Evolutionary conservation across 2,329 filamentous ascomycete species (phyloP).

Genomic region (Talaromyces sp.): DNA sequence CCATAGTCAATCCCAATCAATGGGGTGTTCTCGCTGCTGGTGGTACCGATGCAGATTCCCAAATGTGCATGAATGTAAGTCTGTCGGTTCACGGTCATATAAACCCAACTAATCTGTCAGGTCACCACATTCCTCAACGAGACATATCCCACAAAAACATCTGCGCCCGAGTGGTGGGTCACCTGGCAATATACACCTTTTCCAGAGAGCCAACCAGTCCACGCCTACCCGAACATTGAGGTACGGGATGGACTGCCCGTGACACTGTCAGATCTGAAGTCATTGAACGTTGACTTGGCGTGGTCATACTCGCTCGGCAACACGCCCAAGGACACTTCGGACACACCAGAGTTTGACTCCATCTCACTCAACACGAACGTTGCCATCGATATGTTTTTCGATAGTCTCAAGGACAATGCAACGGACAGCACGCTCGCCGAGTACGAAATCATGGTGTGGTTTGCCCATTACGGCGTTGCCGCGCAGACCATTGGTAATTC

Average conservation of each 20-base stretch:
- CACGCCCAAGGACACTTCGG: conserved; percentile 36
- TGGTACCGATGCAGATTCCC: conserved; percentile 34
- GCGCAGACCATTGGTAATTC: conserved; percentile 52
- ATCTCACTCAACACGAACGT: conserved; percentile 55
- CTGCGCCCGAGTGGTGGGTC: conserved; percentile 53
- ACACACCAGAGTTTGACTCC: conserved; percentile 34
- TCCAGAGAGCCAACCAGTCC: conserved; percentile 48
- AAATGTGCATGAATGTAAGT: conserved; percentile 57
- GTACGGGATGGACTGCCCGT: conserved; percentile 50
- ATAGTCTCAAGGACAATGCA: conserved; percentile 45
- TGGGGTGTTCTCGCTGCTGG: conserved; percentile 44
- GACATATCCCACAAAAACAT: conserved; percentile 49
- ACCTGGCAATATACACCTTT: conserved; percentile 55
- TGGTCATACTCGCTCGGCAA: conserved; percentile 55
- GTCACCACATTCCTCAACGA: conserved; percentile 53
- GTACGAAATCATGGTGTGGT: conserved; percentile 60
- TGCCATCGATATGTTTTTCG: conserved; percentile 60
- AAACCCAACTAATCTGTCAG: conserved; percentile 30
- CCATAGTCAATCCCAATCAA: conserved; percentile 57
- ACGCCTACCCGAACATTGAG: conserved; percentile 57
- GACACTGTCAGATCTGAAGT: conserved; percentile 39
- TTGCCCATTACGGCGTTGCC: conserved; percentile 49
- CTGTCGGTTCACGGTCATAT: neutral
- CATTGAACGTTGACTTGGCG: conserved; percentile 47
- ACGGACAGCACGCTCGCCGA: conserved; percentile 38